A percentile compares a stretch with the other conserved stretches of the same genome.
These are phyloP conservation scores for Sporothrix luriei DNA, from an alignment of 2,329 filamentous ascomycete species.

Conservation along the genomic window DNA sequence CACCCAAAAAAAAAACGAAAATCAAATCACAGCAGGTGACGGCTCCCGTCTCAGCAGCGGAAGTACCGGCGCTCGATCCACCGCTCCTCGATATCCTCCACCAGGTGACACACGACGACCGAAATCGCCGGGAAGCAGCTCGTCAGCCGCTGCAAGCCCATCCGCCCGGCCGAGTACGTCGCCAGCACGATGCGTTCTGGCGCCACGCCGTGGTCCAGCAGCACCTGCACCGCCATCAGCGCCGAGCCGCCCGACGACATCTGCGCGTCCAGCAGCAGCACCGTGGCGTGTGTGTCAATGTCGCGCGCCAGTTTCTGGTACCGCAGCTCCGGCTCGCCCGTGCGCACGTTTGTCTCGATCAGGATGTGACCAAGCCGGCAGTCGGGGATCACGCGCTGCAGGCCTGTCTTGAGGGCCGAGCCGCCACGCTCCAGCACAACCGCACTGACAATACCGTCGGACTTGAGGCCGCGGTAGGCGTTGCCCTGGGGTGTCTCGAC, in stretches of 20 bases:
- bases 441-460: slow-evolving; percentile 75
- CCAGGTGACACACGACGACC: slow-evolving; percentile 81
- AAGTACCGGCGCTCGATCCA: slow-evolving; percentile 93
- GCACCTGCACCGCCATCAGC: slow-evolving; percentile 93
- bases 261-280: slow-evolving; percentile 87
- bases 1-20: too few species aligned
- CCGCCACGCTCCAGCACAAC: slow-evolving; percentile 89
- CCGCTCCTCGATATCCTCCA: slow-evolving; percentile 78
- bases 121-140: slow-evolving; percentile 86
- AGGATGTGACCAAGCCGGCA: slow-evolving; percentile 85
- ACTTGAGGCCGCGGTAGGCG: slow-evolving; percentile 70
- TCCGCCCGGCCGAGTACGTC: slow-evolving; percentile 84
- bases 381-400: slow-evolving; percentile 89
- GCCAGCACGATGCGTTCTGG: slow-evolving; percentile 87
- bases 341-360: slow-evolving; percentile 84
- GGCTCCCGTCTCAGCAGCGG: slow-evolving; percentile 63
- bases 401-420: slow-evolving; percentile 80
- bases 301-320: slow-evolving; percentile 78
- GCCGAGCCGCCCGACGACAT: slow-evolving; percentile 87
- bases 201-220: slow-evolving; percentile 88
- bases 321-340: slow-evolving; percentile 89
- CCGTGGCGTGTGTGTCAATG: slow-evolving; percentile 69
- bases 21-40: not conserved
- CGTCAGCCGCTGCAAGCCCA: slow-evolving; percentile 80
- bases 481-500: slow-evolving; percentile 72